phyloP scores from a whole-genome alignment of 257 asterid species.

The Jacaranda mimosifolia region DNA sequence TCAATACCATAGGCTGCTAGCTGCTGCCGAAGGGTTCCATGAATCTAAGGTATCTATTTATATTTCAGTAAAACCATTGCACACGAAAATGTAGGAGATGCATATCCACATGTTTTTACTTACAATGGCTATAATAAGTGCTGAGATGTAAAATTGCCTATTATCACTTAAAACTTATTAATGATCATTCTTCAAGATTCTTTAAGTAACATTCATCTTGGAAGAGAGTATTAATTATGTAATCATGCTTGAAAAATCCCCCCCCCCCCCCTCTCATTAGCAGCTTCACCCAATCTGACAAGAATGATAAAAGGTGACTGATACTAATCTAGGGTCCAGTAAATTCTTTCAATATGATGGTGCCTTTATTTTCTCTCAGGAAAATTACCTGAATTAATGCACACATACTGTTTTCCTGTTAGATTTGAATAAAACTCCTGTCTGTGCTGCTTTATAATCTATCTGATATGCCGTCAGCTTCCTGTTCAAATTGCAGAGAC shows the following conservation, averaged over 20 bases:
- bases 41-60: conserved; percentile 73
- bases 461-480: no score
- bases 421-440: no score
- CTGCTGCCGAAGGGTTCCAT: conserved; percentile 82
- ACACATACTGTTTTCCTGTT: no score
- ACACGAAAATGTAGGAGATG: not conserved
- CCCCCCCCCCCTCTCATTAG: no score
- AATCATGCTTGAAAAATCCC: not conserved
- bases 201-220: not conserved
- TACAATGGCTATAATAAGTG: not conserved
- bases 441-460: no score
- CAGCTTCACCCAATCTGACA: no score
- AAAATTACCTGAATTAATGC: no score
- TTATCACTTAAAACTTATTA: conserved; percentile 1
- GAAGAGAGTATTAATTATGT: not conserved
- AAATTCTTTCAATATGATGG: no score
- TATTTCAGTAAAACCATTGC: conserved; percentile 9
- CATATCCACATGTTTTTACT: not conserved
- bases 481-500: no score
- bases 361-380: no score
- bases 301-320: not conserved
- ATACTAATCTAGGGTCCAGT: no score
- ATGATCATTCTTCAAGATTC: conserved; percentile 9
- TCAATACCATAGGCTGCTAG: conserved; percentile 88
- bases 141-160: not conserved